phyloP scores from a whole-genome alignment of 2,329 filamentous ascomycete genomes.

The Trichoderma aggressivum region DNA sequence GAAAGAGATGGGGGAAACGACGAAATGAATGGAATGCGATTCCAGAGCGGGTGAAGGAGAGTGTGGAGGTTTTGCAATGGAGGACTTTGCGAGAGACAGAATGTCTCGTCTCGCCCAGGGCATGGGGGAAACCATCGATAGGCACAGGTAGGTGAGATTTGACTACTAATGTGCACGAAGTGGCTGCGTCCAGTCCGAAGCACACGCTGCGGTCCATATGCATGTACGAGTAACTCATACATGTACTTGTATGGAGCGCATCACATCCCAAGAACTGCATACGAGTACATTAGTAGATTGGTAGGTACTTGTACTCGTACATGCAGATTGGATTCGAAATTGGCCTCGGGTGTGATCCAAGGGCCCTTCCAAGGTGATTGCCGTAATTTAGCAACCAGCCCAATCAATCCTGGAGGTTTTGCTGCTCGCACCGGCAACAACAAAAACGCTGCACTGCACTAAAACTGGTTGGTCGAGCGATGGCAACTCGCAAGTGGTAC shows the following conservation, averaged over 20 bases:
- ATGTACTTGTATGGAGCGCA: conserved; percentile 6
- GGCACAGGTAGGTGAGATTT: neutral
- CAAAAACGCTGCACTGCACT: neutral
- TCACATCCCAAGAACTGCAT: neutral
- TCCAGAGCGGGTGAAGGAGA: neutral
- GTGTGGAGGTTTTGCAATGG: neutral
- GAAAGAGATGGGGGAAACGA: neutral
- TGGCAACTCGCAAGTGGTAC: neutral
- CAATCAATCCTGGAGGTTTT: conserved; percentile 1
- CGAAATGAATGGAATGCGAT: neutral
- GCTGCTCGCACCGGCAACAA: neutral
- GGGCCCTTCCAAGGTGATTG: neutral
- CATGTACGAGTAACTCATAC: neutral
- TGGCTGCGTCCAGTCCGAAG: neutral
- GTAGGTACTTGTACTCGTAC: neutral
- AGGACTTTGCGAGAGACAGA: neutral
- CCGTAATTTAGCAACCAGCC: neutral
- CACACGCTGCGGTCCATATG: neutral
- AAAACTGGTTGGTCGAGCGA: neutral
- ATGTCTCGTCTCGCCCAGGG: neutral
- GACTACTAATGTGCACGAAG: neutral
- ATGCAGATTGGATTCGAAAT: neutral
- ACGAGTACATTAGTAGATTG: too few species aligned
- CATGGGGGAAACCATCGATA: neutral
- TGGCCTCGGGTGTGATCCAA: neutral